Evolutionary conservation across 176 grass and related monocot genomes (phyloP), one percentile per base, ranked within the genome.

Genomic region (Ensete ventricosum): DNA sequence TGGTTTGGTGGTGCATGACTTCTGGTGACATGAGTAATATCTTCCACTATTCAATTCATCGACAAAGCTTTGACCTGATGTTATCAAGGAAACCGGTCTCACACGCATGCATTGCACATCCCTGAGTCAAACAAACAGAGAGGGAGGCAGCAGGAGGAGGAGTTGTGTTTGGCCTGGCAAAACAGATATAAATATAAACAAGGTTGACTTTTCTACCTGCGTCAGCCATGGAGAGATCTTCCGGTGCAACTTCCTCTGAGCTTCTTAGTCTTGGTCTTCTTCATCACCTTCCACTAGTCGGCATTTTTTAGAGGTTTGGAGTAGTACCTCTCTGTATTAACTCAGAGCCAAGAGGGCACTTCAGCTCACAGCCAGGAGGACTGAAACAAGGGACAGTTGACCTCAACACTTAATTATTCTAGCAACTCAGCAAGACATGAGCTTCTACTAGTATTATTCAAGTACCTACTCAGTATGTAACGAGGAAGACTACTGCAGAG

Each of bases 341-440:
- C 64, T 67, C 64, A 67, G 12, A 67, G 64, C 64, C 64, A 67
- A 26, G 14, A 67, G 26, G 64, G 16, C 64, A 43, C 34, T 43
- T 43, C 5, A 43, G 34, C 34, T 43, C 64, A 67, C 25, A 67
- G 64, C 64, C 64, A 67, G 64, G 14, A 67, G 64, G 64, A 67
- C 64, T 14, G 24, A 67, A 26, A 67, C 14, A 34, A 5, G 26
- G 64, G 34, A 43, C 3, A 43, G 34, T 43, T 43, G 34, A 43
- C 34, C 3, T 43, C 3, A 43, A 43, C 34, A 43, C 34, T 43
- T 43, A 43, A 43, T 6, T 43, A 43, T 43, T 43, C 34, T 43
- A 43, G 3, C 34, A 43, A 43, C 34, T 43, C 34, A 43, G 4
- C 34, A 43, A 43, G 34, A 43, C 34, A 43, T 43, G 34, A 6